Percentiles rank a stretch among this genome's conserved stretches.
Evolutionary conservation across 805 yeast species (phyloP).

Genomic region (Grigorovia transvaalensis): DNA sequence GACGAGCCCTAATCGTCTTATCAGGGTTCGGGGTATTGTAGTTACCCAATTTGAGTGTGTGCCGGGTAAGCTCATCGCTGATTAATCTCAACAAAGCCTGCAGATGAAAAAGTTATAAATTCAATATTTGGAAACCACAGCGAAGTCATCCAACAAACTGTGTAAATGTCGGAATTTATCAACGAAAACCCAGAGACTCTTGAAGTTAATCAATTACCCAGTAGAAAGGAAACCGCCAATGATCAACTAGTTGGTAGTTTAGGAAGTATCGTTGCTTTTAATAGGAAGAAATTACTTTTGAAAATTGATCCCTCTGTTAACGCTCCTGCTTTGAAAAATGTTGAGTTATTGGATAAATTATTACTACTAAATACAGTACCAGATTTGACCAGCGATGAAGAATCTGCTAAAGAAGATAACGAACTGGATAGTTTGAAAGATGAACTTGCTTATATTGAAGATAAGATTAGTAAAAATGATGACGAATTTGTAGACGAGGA

Average conservation of each 20-base stretch:
- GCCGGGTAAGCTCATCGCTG: neutral
- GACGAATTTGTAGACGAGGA: constrained; percentile 8
- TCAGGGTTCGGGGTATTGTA: too few species aligned
- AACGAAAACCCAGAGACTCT: constrained; percentile 86
- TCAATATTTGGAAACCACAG: neutral
- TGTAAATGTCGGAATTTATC: constrained; percentile 62
- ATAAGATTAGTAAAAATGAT: constrained; percentile 11
- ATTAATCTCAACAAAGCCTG: neutral
- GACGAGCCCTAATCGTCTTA: too few species aligned
- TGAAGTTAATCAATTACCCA: constrained; percentile 69
- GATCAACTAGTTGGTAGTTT: constrained; percentile 12
- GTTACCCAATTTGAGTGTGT: neutral
- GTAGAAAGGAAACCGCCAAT: constrained; percentile 35
- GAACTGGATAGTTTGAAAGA: constrained; percentile 4
- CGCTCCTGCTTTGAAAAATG: constrained; percentile 18
- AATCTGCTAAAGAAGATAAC: constrained; percentile 2
- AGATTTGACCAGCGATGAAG: constrained; percentile 16
- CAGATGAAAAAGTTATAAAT: neutral
- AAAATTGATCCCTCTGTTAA: constrained; percentile 19
- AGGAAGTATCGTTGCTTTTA: constrained; percentile 8
- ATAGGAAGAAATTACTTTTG: constrained; percentile 19
- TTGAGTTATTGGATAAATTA: constrained; percentile 24
- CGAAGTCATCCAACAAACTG: neutral
- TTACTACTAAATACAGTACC: constrained; percentile 17
- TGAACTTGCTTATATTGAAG: neutral